Conservation (phyloP, 371 early-diverging fungal species). For the Mucor ambiguus region DNA sequence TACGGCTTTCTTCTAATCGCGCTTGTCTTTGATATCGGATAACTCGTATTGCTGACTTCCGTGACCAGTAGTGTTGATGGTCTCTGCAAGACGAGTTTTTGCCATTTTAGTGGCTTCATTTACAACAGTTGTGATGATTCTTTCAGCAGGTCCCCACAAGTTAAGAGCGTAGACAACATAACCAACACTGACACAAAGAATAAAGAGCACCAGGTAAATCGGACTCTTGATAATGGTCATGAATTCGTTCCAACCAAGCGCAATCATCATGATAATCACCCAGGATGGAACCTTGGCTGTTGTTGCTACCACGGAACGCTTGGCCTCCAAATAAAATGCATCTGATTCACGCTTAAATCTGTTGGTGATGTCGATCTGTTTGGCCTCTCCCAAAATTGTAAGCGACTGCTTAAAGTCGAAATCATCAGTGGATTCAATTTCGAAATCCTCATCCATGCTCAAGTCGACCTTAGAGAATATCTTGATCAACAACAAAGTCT, state of each 20-base stretch:
- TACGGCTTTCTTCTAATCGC: not conserved
- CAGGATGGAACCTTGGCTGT: slow-evolving; percentile 88
- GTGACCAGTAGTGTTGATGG: not conserved
- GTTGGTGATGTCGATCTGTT: slow-evolving; percentile 77
- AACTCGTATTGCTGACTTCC: slow-evolving; percentile 8
- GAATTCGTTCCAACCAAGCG: slow-evolving; percentile 95
- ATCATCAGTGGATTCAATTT: slow-evolving; percentile 52
- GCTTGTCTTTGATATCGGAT: slow-evolving; percentile 2
- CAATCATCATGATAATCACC: slow-evolving; percentile 76
- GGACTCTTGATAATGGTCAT: slow-evolving; percentile 83
- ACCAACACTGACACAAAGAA: slow-evolving; percentile 54
- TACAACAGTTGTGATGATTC: slow-evolving; percentile 43
- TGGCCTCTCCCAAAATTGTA: slow-evolving; percentile 68
- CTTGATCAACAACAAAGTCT: slow-evolving; percentile 68
- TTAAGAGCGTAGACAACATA: slow-evolving; percentile 67
- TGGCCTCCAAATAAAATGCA: slow-evolving; percentile 92
- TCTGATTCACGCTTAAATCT: slow-evolving; percentile 90
- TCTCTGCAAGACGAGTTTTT: slow-evolving; percentile 17
- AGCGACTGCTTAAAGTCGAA: slow-evolving; percentile 69
- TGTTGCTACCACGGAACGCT: slow-evolving; percentile 90
- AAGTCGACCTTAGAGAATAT: slow-evolving; percentile 66
- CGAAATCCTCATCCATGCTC: slow-evolving; percentile 42
- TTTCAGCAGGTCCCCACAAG: slow-evolving; percentile 67
- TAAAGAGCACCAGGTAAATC: slow-evolving; percentile 73
- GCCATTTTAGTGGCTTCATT: slow-evolving; percentile 48